Evolutionary conservation across 176 grass and related monocot genomes (phyloP).

Genomic region (Oryza glaberrima): DNA sequence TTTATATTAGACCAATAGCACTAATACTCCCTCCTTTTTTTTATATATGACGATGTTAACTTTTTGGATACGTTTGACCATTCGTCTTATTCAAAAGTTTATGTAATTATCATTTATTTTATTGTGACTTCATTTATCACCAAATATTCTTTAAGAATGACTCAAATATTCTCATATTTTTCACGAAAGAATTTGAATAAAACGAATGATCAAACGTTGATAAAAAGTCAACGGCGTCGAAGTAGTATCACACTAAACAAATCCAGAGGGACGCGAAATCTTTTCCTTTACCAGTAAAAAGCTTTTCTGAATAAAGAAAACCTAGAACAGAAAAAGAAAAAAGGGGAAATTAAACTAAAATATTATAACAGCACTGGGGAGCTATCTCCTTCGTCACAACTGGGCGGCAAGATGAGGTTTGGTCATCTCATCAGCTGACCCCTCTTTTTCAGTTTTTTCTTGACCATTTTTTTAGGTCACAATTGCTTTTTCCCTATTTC

Average conservation of each 20-base stretch:
- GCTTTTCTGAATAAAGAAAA: background rate
- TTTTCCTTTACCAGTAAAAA: background rate
- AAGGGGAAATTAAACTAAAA: background rate
- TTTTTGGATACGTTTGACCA: no score
- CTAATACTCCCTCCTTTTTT: background rate
- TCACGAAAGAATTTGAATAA: no score
- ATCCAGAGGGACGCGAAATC: fast-evolving
- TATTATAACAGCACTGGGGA: background rate
- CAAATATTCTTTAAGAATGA: no score
- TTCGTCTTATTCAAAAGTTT: no score
- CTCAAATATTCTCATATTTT: no score
- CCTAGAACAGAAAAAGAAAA: background rate
- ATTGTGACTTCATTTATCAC: no score
- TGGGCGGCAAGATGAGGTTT: conserved; percentile 10
- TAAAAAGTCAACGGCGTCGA: no score
- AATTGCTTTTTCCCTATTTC: background rate
- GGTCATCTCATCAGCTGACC: conserved; percentile 5
- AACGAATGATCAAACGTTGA: no score
- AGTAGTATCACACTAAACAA: background rate
- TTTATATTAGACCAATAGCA: background rate
- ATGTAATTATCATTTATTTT: no score
- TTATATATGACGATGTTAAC: no score
- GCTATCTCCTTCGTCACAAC: conserved; percentile 10
- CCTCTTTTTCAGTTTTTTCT: conserved; percentile 12
- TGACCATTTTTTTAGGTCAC: conserved; percentile 41